A percentile compares a stretch with the other conserved stretches of the same genome.
These are phyloP conservation scores for Aspergillus ochraceus DNA, from an alignment of 2,329 filamentous ascomycete genomes.

Conservation along the genomic window DNA sequence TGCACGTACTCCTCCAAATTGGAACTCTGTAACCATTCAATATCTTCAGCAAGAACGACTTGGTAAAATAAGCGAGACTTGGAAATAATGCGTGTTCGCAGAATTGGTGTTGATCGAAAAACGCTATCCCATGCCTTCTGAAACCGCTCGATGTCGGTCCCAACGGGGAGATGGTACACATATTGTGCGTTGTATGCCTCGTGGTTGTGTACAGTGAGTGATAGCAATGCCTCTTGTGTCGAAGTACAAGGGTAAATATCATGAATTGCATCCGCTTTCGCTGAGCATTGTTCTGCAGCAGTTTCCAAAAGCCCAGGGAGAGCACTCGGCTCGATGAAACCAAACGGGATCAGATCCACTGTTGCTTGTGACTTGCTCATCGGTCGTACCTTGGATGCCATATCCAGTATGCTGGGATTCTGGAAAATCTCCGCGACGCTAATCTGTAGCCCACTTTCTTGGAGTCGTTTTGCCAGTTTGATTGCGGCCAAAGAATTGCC, in stretches of 20 bases:
- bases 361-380: neutral
- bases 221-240: conserved; percentile 8
- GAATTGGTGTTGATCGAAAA: no score
- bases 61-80: no score
- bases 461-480: neutral
- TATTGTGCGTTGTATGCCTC: neutral
- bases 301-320: neutral
- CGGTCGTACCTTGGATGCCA: neutral
- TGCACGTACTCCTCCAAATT: no score
- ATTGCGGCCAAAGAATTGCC: neutral
- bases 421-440: neutral
- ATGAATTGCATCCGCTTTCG: neutral
- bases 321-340: neutral
- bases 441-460: neutral
- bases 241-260: conserved; percentile 9
- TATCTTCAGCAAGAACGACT: no score
- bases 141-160: neutral
- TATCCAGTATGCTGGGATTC: neutral
- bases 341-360: neutral
- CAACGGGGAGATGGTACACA: neutral
- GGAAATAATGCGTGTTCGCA: no score
- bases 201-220: neutral
- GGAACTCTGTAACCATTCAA: no score
- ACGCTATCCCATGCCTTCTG: no score
- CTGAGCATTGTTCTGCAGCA: neutral